Evolutionary conservation across 73 alveolate species (phyloP), one percentile per base, ranked within the genome.

Genomic region (Paramecium tetraurelia): DNA sequence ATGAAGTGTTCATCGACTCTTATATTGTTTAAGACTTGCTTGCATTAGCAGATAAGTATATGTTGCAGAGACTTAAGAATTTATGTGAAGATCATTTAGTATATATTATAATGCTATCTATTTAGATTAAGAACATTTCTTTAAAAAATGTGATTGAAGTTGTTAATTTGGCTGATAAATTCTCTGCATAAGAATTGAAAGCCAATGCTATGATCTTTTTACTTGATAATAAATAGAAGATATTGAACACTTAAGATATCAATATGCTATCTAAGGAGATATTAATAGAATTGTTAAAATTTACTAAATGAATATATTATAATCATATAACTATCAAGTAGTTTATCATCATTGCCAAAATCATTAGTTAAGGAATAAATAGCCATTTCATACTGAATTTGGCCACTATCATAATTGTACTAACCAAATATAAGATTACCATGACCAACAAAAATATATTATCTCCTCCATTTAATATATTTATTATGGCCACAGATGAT

Each of bases 141-240:
- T 92, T 77, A 33, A 96, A 95, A n/a, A 95, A 94, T 85, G 94
- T 95, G 11, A 94, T 95, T 14, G 96, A 95, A 53, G 59, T 94
- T 35, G 93, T 95, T 21, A 86, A 92, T 86, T 84, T 94, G 77
- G 85, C 97, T 40, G 96, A 95, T 50, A 93, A 68, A 69, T 93
- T 92, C 83, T 53, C 85, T 38, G 97, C 98, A 33, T 18, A 77
- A 12, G 98, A 95, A 72, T 85, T 95, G 5, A 93, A 88, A 85
- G 68, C 93, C 24, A 58, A 92, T 43, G 95, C 97, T 83, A 94
- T 95, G 93, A 92, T 90, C 48, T 95, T 93, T 58, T 35, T 80
- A 21, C 90, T 80, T 18, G 90, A 80, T 46, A 80, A 80, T 20
- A 80, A 80, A 80, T 22, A 41, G 29, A 80, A 80, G 24, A 80